Base-by-base conservation (phyloP, 805 yeast species). In the Wickerhamiella musiphila region DNA sequence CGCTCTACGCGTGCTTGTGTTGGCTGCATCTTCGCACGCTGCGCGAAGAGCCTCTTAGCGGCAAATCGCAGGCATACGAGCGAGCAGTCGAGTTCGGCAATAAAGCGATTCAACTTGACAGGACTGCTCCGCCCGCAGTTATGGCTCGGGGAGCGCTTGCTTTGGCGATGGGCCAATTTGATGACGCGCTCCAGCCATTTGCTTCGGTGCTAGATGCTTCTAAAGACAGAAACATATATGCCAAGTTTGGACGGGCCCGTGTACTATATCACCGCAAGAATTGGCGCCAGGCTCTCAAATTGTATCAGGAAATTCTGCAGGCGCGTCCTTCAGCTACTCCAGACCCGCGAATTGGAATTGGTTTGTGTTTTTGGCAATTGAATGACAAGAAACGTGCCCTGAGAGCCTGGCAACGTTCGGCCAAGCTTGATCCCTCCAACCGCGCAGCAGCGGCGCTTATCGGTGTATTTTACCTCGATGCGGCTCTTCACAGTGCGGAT, bases 291-390 rank as follows among this genome's bases (percentile, higher is more conserved):
- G 83, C 94, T 11, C 64, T 90, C 45, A 75, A 74, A 50, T 52
- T 78, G 20, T 90, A 79, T 55, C 99, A 90, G 60, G 78, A 76
- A 41, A 73, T 78, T 6, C 60, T 90, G 41, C 64, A 74, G 21
- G 61, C 73, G 31, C 74, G 82, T 39, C 95, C 95, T 2, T 31
- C 40, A 15, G 51, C 77, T 43, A 67, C 68, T 43, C 34, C 42
- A 24, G 37, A 16, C 95, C 96, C 4, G 95, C 65, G 99, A 53
- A 66, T 90, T 38, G 99, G 96, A 18, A 70, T 86, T 38, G 99
- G 98, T 22, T 58, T 90, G 41, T 84, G 95, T 53, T 86, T 74
- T 50, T 90, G 95, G 95, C 69, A 69, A 38, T 58, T 90, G 39
- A 76, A 76, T 32, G 93, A 81, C 51, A 67, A 69, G 40, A 66